Evolutionary conservation across 169 alveolate species (phyloP).

Genomic region (Cryptosporidium parvum): DNA sequence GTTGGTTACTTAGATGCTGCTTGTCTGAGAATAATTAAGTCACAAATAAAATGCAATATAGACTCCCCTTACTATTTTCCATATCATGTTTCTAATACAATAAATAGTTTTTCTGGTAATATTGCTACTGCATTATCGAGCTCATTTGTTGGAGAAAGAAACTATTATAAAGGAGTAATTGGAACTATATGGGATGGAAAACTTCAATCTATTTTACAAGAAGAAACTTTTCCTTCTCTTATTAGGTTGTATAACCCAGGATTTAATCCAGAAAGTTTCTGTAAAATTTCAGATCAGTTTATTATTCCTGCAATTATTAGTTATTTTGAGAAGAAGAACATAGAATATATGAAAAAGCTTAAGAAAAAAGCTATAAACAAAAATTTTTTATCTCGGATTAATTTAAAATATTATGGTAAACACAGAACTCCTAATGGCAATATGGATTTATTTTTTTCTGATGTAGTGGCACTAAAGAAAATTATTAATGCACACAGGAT

Average conservation of each 20-base stretch:
- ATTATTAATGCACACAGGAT: conserved; percentile 35
- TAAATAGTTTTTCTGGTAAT: conserved; percentile 51
- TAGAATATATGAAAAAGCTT: not conserved
- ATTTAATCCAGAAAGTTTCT: conserved; percentile 56
- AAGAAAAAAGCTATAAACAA: not conserved
- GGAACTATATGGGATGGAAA: conserved; percentile 76
- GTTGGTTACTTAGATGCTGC: conserved; percentile 9
- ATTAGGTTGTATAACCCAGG: conserved; percentile 33
- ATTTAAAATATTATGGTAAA: conserved; percentile 5
- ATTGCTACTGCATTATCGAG: conserved; percentile 31
- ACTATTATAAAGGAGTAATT: conserved; percentile 19
- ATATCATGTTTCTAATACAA: not conserved
- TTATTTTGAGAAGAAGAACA: conserved; percentile 25
- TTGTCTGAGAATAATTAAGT: conserved; percentile 36
- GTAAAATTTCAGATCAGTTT: conserved; percentile 22
- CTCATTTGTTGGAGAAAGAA: conserved; percentile 15
- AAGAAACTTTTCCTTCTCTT: conserved; percentile 27
- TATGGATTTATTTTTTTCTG: conserved; percentile 3
- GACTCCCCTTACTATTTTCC: conserved; percentile 30
- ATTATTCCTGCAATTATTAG: conserved; percentile 49
- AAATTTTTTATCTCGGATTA: not conserved
- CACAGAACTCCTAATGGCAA: not conserved
- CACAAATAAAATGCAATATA: conserved; percentile 42
- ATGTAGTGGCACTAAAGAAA: not conserved
- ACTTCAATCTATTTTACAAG: conserved; percentile 7